These are phyloP conservation scores for Hypoxylon fuscum DNA, from an alignment of 495 filamentous ascomycete species.

Conservation along the genomic window DNA sequence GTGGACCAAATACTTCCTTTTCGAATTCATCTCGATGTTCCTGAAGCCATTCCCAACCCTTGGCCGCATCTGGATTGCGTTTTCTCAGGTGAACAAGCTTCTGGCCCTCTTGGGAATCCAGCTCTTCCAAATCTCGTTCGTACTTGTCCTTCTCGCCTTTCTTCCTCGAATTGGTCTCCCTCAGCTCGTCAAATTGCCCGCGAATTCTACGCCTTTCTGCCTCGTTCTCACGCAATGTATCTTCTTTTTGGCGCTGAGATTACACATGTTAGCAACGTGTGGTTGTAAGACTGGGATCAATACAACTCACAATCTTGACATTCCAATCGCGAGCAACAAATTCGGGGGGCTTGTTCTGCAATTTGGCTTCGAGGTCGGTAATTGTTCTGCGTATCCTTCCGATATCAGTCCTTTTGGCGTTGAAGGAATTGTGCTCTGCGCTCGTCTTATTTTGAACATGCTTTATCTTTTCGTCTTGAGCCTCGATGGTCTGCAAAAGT, in stretches of 20 bases:
- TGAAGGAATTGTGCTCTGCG: conserved; percentile 64
- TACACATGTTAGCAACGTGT: conserved; percentile 4
- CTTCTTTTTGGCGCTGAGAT: conserved; percentile 57
- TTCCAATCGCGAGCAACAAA: conserved; percentile 63
- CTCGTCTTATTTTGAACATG: conserved; percentile 64
- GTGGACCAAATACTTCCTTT: conserved; percentile 84
- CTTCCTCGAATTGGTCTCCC: conserved; percentile 34
- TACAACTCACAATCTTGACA: conserved; percentile 60
- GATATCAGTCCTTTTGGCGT: conserved; percentile 62
- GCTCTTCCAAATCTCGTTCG: conserved; percentile 60
- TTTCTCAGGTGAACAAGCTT: conserved; percentile 69
- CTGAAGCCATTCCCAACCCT: conserved; percentile 83
- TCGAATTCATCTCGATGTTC: conserved; percentile 76
- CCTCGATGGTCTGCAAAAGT: conserved; percentile 59
- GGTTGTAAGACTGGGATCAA: neutral
- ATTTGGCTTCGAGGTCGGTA: conserved; percentile 52
- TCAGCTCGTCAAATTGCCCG: conserved; percentile 45
- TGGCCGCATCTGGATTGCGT: conserved; percentile 67
- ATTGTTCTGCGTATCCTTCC: conserved; percentile 52
- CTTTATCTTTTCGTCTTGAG: conserved; percentile 61
- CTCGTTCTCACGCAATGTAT: conserved; percentile 55
- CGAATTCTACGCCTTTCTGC: conserved; percentile 45
- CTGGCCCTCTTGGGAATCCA: conserved; percentile 82
- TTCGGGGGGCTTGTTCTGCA: conserved; percentile 56
- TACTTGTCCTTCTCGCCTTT: conserved; percentile 39